phyloP scores from a whole-genome alignment of 1,139 yeast genomes.

The Zygoascus meyerae region DNA sequence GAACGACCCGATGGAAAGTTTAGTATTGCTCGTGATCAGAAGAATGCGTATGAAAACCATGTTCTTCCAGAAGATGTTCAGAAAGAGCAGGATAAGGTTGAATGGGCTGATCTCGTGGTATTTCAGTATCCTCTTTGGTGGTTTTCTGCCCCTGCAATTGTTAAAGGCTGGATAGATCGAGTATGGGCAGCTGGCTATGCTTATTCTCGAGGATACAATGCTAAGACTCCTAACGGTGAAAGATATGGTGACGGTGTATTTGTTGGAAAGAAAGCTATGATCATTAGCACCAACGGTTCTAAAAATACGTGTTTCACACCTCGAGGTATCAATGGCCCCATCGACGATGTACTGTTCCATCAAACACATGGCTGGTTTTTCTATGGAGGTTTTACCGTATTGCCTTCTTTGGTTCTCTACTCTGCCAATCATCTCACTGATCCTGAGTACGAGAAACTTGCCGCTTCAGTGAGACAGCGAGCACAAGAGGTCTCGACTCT shows the following conservation, averaged over 20 bases:
- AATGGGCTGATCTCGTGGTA: constrained; percentile 9
- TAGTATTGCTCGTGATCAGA: neutral
- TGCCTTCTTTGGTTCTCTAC: constrained; percentile 4
- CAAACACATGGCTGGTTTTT: constrained; percentile 6
- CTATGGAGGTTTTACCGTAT: constrained; percentile 6
- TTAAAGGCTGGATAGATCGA: constrained; percentile 12
- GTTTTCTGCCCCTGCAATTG: constrained; percentile 7
- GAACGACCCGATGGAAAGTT: neutral
- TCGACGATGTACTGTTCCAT: constrained; percentile 6
- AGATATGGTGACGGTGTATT: constrained; percentile 8
- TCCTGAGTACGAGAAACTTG: neutral
- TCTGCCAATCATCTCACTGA: neutral
- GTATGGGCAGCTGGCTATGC: constrained; percentile 9
- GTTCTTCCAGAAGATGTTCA: constrained; percentile 5
- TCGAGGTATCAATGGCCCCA: constrained; percentile 9
- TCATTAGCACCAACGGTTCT: constrained; percentile 7
- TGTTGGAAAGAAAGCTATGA: constrained; percentile 7
- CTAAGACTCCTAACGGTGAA: constrained; percentile 3
- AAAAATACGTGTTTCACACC: neutral
- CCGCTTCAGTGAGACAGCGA: constrained; percentile 5
- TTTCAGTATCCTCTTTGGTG: constrained; percentile 11
- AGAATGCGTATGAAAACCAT: neutral
- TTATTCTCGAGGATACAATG: constrained; percentile 1
- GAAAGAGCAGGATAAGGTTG: constrained; percentile 7
- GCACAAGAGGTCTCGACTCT: neutral